phyloP scores from a whole-genome alignment of 2,329 filamentous ascomycete genomes.

The Microdochium trichocladiopsis region DNA sequence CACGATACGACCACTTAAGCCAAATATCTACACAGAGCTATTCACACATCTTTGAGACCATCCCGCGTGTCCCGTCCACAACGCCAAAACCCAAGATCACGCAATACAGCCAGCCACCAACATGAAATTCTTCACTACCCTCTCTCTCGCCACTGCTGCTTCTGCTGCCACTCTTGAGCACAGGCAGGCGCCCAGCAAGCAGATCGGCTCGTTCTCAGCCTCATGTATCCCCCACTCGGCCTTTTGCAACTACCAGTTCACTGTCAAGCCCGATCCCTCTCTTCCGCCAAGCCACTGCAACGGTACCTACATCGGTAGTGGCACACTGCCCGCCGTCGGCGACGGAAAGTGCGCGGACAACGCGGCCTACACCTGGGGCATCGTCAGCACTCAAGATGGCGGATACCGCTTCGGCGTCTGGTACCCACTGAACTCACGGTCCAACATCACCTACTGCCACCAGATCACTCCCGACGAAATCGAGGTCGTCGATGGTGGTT shows the following conservation, averaged over 20 bases:
- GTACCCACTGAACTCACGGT: conserved; percentile 7
- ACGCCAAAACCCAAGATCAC: background rate
- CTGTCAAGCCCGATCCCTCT: background rate
- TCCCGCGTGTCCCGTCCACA: background rate
- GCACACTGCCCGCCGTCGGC: background rate
- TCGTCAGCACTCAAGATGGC: conserved; percentile 1
- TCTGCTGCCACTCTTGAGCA: background rate
- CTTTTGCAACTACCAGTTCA: background rate
- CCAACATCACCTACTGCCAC: conserved; percentile 10
- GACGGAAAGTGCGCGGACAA: background rate
- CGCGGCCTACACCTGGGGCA: background rate
- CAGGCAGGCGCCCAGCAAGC: background rate
- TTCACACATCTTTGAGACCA: background rate
- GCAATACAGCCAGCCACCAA: background rate
- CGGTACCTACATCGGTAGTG: background rate
- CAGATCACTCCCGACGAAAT: conserved; percentile 4
- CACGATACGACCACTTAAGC: too few relatives aligned
- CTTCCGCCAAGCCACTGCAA: background rate
- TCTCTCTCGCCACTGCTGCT: background rate
- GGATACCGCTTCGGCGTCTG: conserved; percentile 7
- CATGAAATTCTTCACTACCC: background rate
- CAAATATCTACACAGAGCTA: too few relatives aligned
- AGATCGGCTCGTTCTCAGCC: background rate
- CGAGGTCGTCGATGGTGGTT: conserved; percentile 4
- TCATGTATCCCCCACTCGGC: background rate